Conservation (phyloP, 805 yeast genomes). For the Hanseniaspora vineae region DNA sequence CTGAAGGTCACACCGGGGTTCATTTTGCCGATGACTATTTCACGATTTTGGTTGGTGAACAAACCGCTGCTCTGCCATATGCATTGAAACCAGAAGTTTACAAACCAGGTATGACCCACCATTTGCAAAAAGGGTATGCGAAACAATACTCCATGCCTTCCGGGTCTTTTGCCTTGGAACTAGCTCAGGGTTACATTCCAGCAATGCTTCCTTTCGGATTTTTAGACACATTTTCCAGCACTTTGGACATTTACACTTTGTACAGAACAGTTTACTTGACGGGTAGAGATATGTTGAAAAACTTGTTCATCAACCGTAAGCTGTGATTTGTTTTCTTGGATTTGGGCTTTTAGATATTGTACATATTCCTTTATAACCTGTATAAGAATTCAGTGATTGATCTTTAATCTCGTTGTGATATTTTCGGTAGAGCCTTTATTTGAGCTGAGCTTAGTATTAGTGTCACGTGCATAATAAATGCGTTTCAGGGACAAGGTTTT, state of each 20-base stretch:
- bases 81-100: conserved; percentile 58
- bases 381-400: too few relatives aligned
- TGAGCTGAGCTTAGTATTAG: too few relatives aligned
- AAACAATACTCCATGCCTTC: conserved; percentile 82
- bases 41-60: conserved; percentile 73
- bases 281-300: conserved; percentile 58
- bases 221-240: conserved; percentile 63
- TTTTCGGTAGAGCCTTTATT: too few relatives aligned
- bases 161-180: conserved; percentile 78
- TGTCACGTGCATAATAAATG: too few relatives aligned
- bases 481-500: too few relatives aligned
- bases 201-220: conserved; percentile 96
- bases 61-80: conserved; percentile 57
- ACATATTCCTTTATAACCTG: too few relatives aligned
- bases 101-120: conserved; percentile 79
- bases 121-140: conserved; percentile 53
- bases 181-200: conserved; percentile 98
- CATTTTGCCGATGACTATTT: conserved; percentile 98
- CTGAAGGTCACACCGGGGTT: conserved; percentile 92
- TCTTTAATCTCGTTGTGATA: too few relatives aligned
- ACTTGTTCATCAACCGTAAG: background rate
- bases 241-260: conserved; percentile 65
- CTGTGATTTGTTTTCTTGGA: background rate
- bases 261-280: conserved; percentile 60
- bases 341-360: too few relatives aligned